Evolutionary conservation across 257 asterid genomes (phyloP).

Genomic region (Handroanthus guayacan): DNA sequence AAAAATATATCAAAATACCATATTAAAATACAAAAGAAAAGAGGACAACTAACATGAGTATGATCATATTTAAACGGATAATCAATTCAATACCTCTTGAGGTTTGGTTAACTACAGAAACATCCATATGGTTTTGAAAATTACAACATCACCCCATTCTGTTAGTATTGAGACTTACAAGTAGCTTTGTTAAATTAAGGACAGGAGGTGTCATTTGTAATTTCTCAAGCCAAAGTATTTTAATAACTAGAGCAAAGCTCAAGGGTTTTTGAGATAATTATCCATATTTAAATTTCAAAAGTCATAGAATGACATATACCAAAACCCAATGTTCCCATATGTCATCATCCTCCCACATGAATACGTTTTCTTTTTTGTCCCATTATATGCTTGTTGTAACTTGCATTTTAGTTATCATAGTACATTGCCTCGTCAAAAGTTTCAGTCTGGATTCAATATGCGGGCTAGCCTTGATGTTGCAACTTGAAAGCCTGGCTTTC

Average conservation of each 20-base stretch:
- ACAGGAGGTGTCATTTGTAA: too few species aligned
- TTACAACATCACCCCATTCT: too few species aligned
- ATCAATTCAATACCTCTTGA: too few species aligned
- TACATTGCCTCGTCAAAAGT: conserved; percentile 42
- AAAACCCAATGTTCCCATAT: conserved; percentile 40
- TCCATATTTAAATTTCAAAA: not conserved
- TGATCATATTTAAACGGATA: not conserved
- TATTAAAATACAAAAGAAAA: not conserved
- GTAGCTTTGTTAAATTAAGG: too few species aligned
- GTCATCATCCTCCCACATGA: conserved; percentile 32
- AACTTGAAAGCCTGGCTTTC: conserved; percentile 32
- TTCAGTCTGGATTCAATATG: conserved; percentile 46
- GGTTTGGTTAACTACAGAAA: too few species aligned
- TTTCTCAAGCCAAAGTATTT: too few species aligned
- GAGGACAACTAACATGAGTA: not conserved
- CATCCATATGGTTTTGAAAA: too few species aligned
- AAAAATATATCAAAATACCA: not conserved
- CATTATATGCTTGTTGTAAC: conserved; percentile 32
- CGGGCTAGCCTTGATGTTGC: conserved; percentile 40
- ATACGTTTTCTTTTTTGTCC: conserved; percentile 24
- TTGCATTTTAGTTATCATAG: conserved; percentile 40
- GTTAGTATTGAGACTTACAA: too few species aligned
- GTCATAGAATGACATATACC: conserved; percentile 12
- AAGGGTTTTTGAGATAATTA: too few species aligned
- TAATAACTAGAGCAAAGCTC: too few species aligned